A percentile compares a stretch with the other conserved stretches of the same genome.
Evolutionary conservation across 2,329 filamentous ascomycete genomes (phyloP).

Genomic region (Pseudogymnoascus pannorum): DNA sequence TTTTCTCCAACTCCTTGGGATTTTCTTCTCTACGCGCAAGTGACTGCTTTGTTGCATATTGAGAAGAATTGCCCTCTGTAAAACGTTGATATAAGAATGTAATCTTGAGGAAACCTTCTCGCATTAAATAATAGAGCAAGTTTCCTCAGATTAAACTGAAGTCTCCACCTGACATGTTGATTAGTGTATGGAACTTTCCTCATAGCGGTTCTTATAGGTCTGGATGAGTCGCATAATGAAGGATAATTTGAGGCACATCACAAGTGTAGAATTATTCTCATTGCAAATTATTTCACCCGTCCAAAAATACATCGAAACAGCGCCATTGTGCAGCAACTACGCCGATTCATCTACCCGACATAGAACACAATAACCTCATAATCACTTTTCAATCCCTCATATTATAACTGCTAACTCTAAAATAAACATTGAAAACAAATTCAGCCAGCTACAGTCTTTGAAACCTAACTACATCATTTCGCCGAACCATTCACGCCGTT

Average conservation of each 20-base stretch:
- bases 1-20: background rate
- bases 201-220: no score
- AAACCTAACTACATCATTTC: background rate
- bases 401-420: slow-evolving; percentile 4
- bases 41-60: background rate
- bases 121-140: no score
- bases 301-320: background rate
- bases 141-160: no score
- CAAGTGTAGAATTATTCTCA: background rate
- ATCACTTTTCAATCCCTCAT: slow-evolving; percentile 14
- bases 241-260: background rate
- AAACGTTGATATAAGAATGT: no score
- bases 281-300: background rate
- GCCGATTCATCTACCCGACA: background rate
- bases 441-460: background rate
- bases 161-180: background rate
- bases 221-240: background rate
- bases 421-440: slow-evolving; percentile 8
- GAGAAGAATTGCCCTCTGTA: background rate
- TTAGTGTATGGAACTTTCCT: background rate
- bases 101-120: background rate
- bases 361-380: background rate
- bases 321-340: background rate
- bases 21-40: background rate
- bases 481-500: slow-evolving; percentile 35